Conservation (phyloP, 495 filamentous ascomycete genomes). For the Monascus purpureus region DNA sequence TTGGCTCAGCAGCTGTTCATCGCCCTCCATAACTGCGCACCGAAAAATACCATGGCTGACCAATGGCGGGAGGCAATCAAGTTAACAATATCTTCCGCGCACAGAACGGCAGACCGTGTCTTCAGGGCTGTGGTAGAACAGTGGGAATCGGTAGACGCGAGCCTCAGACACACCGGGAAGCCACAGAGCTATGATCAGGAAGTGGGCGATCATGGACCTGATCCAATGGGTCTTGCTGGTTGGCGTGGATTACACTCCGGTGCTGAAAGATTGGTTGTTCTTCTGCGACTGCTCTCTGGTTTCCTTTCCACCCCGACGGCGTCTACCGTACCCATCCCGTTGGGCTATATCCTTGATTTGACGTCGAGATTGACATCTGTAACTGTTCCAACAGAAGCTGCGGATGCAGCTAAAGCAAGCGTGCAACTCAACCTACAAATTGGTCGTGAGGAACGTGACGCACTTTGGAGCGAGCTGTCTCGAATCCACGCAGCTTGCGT, state of each 20-base stretch:
- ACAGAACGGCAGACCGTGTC: slow-evolving; percentile 55
- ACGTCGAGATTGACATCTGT: slow-evolving; percentile 54
- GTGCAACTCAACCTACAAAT: slow-evolving; percentile 50
- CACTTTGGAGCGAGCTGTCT: slow-evolving; percentile 55
- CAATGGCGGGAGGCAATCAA: slow-evolving; percentile 60
- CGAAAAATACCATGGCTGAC: slow-evolving; percentile 54
- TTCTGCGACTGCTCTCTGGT: slow-evolving; percentile 40
- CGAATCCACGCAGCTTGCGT: slow-evolving; percentile 57
- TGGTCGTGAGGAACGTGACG: slow-evolving; percentile 62
- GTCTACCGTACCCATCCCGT: slow-evolving; percentile 42
- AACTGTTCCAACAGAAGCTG: slow-evolving; percentile 35
- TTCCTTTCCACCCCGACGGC: slow-evolving; percentile 47
- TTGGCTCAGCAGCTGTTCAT: slow-evolving; percentile 47
- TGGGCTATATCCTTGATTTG: slow-evolving; percentile 52
- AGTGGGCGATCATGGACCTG: slow-evolving; percentile 20
- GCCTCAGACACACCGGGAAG: slow-evolving; percentile 8
- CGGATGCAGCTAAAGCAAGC: slow-evolving; percentile 16
- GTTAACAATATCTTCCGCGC: slow-evolving; percentile 41
- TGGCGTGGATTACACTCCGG: slow-evolving; percentile 67
- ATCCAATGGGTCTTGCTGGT: slow-evolving; percentile 38
- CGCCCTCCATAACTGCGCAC: slow-evolving; percentile 56
- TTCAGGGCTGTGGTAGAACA: slow-evolving; percentile 66
- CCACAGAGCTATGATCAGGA: slow-evolving; percentile 22
- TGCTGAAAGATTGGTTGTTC: slow-evolving; percentile 46
- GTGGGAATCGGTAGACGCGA: slow-evolving; percentile 47